Base-by-base conservation (phyloP, 2,329 filamentous ascomycete genomes). In the Colletotrichum endophyticum region DNA sequence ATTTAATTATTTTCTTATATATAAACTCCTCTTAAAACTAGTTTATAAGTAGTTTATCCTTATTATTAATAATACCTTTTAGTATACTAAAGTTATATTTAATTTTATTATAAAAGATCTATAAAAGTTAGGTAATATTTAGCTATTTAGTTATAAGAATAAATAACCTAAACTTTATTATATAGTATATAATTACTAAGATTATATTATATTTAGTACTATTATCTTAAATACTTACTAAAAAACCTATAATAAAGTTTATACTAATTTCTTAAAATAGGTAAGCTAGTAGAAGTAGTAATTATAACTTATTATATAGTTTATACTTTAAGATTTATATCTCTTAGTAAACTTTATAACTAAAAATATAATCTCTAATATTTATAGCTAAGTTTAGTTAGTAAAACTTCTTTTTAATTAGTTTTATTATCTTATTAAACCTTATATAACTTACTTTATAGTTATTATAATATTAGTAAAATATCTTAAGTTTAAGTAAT, bases 1-100 rank as follows among this genome's bases (percentile, higher is more conserved):
- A 9, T 39, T 66, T 25, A 34, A 25, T 25, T 25, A 11, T 8
- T 19, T 5, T 66, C 4, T n/a, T 34, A 13, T 59, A 8, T 4
- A n/a, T 49, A 56, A 69, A 59, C 16, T 59, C 25, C 4, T 59
- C 7, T 34, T 69, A 69, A 9, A 69, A 69, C 15, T 69, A 30
- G 11, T 12, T 69, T 57, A 57, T 59, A 59, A 69, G 1, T 4
- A 56, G 13, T 11, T 36, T 69, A 69, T 69, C 13, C 2, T 16
- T 56, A 69, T 56, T 27, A 32, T 1, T 59, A 53, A 69, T 32
- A 32, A 69, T 59, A 56, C 6, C 7, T 32, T 69, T 16, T 12
- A 36, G 3, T 16, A 16, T 69, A 28, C 6, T 57, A 34, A 59
- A 59, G 4, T 44, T 68, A 66, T 30, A 68, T 2, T 68, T 68